Conservation (phyloP, 2,329 filamentous ascomycete species). For the Fusarium abutilonis region DNA sequence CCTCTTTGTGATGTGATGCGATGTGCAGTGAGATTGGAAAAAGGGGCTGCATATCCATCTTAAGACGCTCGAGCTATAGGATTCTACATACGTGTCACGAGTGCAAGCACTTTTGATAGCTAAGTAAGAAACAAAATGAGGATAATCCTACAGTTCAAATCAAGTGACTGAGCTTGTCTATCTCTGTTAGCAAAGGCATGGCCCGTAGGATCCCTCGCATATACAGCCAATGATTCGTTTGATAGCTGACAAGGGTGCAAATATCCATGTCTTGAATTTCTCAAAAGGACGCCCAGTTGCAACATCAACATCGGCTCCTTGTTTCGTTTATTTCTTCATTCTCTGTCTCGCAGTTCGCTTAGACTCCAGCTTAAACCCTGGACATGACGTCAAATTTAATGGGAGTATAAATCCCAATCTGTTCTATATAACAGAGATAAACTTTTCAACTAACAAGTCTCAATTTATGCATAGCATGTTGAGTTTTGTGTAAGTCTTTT, state of each 20-base stretch:
- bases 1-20: conserved; percentile 9
- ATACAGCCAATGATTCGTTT: conserved; percentile 11
- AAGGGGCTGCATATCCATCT: conserved; percentile 15
- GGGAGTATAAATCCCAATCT: no score
- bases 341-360: conserved; percentile 1
- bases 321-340: conserved; percentile 6
- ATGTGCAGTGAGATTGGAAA: conserved; percentile 12
- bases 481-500: no score
- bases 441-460: no score
- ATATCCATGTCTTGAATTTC: conserved; percentile 23
- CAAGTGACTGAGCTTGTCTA: conserved; percentile 20
- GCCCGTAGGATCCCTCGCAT: conserved; percentile 8
- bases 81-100: conserved; percentile 9
- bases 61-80: no score
- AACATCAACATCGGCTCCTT: conserved; percentile 1
- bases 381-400: conserved; percentile 27
- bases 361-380: conserved; percentile 10
- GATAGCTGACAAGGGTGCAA: conserved; percentile 19
- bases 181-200: conserved; percentile 11
- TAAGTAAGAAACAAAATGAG: conserved; percentile 18
- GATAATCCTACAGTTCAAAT: conserved; percentile 11
- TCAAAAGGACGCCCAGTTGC: conserved; percentile 3
- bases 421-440: no score
- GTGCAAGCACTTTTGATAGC: conserved; percentile 29
- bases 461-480: no score